phyloP scores from a whole-genome alignment of 2,329 filamentous ascomycete species.

The Aspergillus glaucus region DNA sequence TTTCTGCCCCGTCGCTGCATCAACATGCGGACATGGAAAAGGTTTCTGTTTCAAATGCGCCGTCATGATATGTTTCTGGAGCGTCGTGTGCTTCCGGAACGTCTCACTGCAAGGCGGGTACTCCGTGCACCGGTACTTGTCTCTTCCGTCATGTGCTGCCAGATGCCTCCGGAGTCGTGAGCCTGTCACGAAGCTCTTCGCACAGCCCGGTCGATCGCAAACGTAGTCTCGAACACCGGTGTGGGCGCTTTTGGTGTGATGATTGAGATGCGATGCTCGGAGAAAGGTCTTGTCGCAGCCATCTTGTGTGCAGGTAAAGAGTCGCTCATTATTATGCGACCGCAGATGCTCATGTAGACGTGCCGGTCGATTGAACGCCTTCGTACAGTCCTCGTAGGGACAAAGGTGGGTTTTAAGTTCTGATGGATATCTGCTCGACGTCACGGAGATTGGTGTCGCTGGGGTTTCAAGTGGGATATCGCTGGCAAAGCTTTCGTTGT shows the following conservation, averaged over 20 bases:
- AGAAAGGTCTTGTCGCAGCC: slow-evolving; percentile 79
- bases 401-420: slow-evolving; percentile 73
- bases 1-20: slow-evolving; percentile 45
- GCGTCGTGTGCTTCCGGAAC: slow-evolving; percentile 81
- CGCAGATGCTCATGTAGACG: slow-evolving; percentile 73
- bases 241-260: slow-evolving; percentile 79
- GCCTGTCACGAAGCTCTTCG: slow-evolving; percentile 73
- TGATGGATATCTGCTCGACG: slow-evolving; percentile 49
- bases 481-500: slow-evolving; percentile 22
- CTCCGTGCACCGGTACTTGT: slow-evolving; percentile 67
- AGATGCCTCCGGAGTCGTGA: slow-evolving; percentile 71
- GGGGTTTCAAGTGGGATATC: slow-evolving; percentile 41
- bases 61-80: slow-evolving; percentile 73
- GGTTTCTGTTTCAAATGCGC: slow-evolving; percentile 68
- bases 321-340: slow-evolving; percentile 78
- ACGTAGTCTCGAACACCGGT: slow-evolving; percentile 62
- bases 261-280: slow-evolving; percentile 76
- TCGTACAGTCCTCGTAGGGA: slow-evolving; percentile 65
- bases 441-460: slow-evolving; percentile 47
- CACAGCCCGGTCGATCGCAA: slow-evolving; percentile 67
- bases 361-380: slow-evolving; percentile 81
- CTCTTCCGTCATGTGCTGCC: slow-evolving; percentile 69
- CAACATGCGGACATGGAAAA: slow-evolving; percentile 61
- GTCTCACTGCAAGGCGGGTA: slow-evolving; percentile 65
- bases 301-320: slow-evolving; percentile 64